Percentiles rank a stretch among this genome's conserved stretches.
Conservation (phyloP, 192 early-diverging fungal genomes). For the Dissophora globulifera region DNA sequence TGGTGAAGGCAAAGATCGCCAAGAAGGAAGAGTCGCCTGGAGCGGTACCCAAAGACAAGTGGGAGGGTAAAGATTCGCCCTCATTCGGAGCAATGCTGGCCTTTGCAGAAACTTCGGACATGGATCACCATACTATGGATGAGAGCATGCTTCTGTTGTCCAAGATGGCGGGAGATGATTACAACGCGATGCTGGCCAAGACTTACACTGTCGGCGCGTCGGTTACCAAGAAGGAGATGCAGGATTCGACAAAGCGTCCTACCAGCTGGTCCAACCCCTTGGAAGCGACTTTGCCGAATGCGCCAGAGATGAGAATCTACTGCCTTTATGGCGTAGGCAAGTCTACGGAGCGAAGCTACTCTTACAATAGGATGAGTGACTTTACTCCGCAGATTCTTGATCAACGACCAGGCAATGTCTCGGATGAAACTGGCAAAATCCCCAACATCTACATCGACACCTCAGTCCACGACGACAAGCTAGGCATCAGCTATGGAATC, state of each 20-base stretch:
- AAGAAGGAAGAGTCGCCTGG: constrained; percentile 17
- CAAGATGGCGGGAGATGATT: constrained; percentile 60
- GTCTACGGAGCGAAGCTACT: constrained; percentile 85
- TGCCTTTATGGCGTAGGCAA: constrained; percentile 86
- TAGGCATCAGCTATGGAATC: constrained; percentile 74
- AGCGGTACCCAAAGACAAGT: constrained; percentile 3
- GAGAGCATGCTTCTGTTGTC: constrained; percentile 63
- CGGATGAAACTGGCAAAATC: constrained; percentile 26
- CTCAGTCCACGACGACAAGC: constrained; percentile 62
- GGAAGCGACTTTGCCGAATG: constrained; percentile 74
- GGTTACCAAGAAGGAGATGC: constrained; percentile 67
- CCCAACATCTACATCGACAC: constrained; percentile 65
- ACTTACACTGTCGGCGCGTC: constrained; percentile 78
- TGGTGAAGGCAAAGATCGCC: constrained; percentile 31
- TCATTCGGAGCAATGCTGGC: constrained; percentile 50
- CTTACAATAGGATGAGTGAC: constrained; percentile 66
- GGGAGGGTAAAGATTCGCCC: constrained; percentile 17
- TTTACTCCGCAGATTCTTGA: constrained; percentile 31
- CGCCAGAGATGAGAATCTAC: constrained; percentile 81
- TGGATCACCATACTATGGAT: constrained; percentile 53
- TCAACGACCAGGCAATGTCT: constrained; percentile 35
- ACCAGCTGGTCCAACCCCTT: constrained; percentile 85
- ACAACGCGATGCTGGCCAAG: constrained; percentile 58
- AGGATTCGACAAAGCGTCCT: constrained; percentile 64
- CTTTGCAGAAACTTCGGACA: constrained; percentile 28